These are phyloP conservation scores for Fusarium coffeatum DNA, from an alignment of 2,329 filamentous ascomycete genomes.

Conservation along the genomic window DNA sequence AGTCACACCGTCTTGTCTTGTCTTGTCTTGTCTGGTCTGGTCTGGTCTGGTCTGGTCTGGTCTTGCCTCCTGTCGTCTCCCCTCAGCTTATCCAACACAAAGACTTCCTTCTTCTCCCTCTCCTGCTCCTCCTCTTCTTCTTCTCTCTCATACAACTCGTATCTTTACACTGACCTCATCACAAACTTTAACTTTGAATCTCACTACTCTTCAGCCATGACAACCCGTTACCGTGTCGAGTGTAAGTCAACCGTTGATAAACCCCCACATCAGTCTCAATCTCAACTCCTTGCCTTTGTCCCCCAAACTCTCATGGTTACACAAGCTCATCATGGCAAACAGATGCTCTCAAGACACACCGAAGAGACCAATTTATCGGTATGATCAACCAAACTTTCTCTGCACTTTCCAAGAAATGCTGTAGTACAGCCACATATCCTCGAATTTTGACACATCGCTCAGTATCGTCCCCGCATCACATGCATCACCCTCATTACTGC, in stretches of 20 bases:
- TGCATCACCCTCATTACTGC: neutral
- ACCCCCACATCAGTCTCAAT: constrained; percentile 3
- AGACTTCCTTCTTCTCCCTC: constrained; percentile 4
- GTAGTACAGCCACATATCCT: neutral
- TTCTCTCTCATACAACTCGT: neutral
- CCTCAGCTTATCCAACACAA: constrained; percentile 20
- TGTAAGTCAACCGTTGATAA: constrained; percentile 59
- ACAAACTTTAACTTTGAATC: neutral
- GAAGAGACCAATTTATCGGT: constrained; percentile 90
- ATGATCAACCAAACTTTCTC: constrained; percentile 37
- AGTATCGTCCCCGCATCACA: neutral
- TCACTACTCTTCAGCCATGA: constrained; percentile 57
- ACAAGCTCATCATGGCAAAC: constrained; percentile 39
- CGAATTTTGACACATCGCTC: neutral
- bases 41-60: constrained; percentile 3
- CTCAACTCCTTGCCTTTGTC: neutral
- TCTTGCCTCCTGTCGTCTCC: constrained; percentile 7
- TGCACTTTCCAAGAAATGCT: neutral
- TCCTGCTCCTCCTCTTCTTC: neutral
- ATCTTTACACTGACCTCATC: neutral
- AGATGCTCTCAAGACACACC: constrained; percentile 82
- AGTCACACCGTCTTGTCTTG: constrained; percentile 34
- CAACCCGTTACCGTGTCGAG: constrained; percentile 76
- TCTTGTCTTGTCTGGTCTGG: neutral
- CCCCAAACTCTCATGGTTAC: constrained; percentile 12